phyloP scores from a whole-genome alignment of 306 rosid genomes.

The Herpetospermum pedunculosum region DNA sequence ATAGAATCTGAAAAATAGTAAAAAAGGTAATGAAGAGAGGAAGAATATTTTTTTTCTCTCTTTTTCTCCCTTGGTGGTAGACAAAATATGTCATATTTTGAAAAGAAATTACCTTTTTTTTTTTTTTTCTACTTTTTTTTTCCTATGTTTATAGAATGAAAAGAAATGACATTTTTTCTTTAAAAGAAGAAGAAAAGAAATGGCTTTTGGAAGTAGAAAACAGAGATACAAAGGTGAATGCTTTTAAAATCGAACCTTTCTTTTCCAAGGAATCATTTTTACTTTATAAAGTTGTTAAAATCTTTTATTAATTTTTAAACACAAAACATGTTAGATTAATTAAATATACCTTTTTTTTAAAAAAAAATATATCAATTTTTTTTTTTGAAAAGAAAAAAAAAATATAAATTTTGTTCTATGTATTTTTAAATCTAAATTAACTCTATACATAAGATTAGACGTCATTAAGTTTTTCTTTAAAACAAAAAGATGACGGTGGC shows the following conservation, averaged over 20 bases:
- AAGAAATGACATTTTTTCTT: too few species aligned
- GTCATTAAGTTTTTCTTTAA: too few species aligned
- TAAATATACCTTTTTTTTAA: too few species aligned
- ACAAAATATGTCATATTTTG: not conserved
- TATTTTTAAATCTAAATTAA: too few species aligned
- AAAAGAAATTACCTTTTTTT: not conserved
- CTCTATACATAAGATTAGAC: too few species aligned
- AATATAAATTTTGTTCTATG: too few species aligned
- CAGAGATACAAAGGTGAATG: not conserved
- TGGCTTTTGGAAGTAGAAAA: not conserved
- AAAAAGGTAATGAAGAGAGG: not conserved
- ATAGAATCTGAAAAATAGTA: not conserved
- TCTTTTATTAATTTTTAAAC: not conserved
- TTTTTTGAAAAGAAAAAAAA: too few species aligned
- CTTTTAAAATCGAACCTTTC: not conserved
- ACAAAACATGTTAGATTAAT: not conserved
- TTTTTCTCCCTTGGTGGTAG: not conserved
- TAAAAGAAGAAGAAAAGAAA: too few species aligned
- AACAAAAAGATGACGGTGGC: too few species aligned
- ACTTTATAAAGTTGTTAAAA: not conserved
- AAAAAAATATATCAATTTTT: too few species aligned
- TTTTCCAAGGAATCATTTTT: not conserved
- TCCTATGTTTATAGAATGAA: not conserved
- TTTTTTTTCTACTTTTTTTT: not conserved
- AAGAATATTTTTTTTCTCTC: not conserved